These are phyloP conservation scores for Cichorium intybus DNA, from an alignment of 140 eudicot genomes.

Conservation along the genomic window DNA sequence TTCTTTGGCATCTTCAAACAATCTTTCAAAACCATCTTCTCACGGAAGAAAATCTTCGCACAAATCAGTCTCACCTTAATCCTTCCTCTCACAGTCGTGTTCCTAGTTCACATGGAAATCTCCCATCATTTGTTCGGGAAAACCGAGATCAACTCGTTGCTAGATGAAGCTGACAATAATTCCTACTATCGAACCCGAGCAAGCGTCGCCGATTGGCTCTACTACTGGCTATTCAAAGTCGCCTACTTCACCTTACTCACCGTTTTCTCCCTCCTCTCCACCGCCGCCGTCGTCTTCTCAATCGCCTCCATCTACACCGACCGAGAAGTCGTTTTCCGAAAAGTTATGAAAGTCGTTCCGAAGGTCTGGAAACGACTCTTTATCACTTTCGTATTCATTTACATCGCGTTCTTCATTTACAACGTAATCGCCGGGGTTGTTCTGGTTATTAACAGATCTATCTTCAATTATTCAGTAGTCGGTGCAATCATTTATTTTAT, in stretches of 20 bases:
- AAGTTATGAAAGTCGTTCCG: conserved; percentile 44
- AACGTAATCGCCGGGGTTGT: background rate
- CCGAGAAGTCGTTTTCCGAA: conserved; percentile 26
- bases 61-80: conserved; percentile 44
- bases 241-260: conserved; percentile 37
- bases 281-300: conserved; percentile 57
- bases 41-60: conserved; percentile 38
- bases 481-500: background rate
- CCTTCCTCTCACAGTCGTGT: conserved; percentile 50
- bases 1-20: conserved; percentile 43
- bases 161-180: background rate
- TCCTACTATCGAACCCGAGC: conserved; percentile 1
- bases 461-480: background rate
- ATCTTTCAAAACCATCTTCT: conserved; percentile 36
- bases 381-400: conserved; percentile 40
- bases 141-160: background rate
- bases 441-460: background rate
- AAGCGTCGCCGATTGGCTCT: conserved; percentile 16
- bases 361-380: conserved; percentile 47
- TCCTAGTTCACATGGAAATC: conserved; percentile 38
- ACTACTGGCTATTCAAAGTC: conserved; percentile 25
- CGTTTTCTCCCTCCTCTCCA: conserved; percentile 54
- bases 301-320: conserved; percentile 38
- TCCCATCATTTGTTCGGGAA: conserved; percentile 17
- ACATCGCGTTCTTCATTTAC: conserved; percentile 25